These are phyloP conservation scores for Erythrophleum ivorense DNA, from an alignment of 331 rosid species.

Conservation along the genomic window DNA sequence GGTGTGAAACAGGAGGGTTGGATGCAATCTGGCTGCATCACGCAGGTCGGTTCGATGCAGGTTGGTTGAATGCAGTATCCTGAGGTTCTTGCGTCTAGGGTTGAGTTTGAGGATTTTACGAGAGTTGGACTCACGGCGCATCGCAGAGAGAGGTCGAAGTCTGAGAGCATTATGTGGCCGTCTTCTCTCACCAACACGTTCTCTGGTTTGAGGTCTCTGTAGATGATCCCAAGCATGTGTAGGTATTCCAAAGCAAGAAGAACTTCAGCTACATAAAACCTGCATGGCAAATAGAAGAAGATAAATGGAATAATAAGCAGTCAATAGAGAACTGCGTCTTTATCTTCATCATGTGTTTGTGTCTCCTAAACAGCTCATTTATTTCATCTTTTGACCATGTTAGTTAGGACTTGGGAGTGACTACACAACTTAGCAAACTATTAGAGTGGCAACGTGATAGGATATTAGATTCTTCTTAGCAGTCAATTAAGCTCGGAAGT, in stretches of 20 bases:
- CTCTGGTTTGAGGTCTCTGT: constrained; percentile 98
- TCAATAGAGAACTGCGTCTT: neutral
- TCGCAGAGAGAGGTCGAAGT: constrained; percentile 94
- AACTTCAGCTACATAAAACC: constrained; percentile 99
- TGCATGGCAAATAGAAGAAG: constrained; percentile 38
- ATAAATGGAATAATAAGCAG: constrained; percentile 19
- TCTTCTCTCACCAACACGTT: constrained; percentile 97
- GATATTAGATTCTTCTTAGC: constrained; percentile 6
- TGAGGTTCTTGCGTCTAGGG: constrained; percentile 63
- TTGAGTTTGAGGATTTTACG: constrained; percentile 63
- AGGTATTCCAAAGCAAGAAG: constrained; percentile 97
- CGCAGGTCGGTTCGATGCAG: constrained; percentile 78
- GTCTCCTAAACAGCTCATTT: neutral
- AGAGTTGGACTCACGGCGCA: constrained; percentile 90
- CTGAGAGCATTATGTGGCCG: constrained; percentile 99
- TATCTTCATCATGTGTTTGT: neutral
- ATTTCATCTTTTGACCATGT: neutral
- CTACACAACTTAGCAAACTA: constrained; percentile 7
- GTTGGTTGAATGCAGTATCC: constrained; percentile 84
- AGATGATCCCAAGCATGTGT: constrained; percentile 98
- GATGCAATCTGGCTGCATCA: constrained; percentile 87
- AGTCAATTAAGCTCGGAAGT: neutral
- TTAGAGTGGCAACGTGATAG: neutral
- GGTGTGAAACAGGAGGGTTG: constrained; percentile 85
- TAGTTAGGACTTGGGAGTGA: constrained; percentile 1